Evolutionary conservation across 352 stramenopile species (phyloP).

Genomic region (Globisporangium carolinianum): DNA sequence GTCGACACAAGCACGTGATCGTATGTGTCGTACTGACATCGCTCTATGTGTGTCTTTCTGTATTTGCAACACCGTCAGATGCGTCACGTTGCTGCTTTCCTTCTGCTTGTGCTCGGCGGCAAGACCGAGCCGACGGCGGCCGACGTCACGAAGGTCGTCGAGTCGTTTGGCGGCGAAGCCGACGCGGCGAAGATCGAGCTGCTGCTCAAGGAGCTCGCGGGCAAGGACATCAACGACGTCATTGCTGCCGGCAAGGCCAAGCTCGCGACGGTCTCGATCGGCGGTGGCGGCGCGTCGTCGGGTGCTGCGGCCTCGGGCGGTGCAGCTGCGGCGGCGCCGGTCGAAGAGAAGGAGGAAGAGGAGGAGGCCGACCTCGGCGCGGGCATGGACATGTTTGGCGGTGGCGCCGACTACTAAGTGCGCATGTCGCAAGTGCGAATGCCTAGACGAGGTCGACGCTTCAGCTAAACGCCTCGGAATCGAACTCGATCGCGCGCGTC

Average conservation of each 20-base stretch:
- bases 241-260: constrained; percentile 81
- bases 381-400: constrained; percentile 88
- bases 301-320: constrained; percentile 26
- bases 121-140: constrained; percentile 68
- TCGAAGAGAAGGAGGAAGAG: constrained; percentile 75
- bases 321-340: constrained; percentile 49
- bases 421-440: no score
- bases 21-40: no score
- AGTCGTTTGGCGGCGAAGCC: constrained; percentile 74
- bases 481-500: constrained; percentile 26
- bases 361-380: constrained; percentile 83
- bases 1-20: no score
- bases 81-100: constrained; percentile 90
- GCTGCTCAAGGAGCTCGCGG: constrained; percentile 84
- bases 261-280: constrained; percentile 75
- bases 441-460: no score
- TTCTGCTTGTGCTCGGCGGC: constrained; percentile 82
- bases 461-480: constrained; percentile 66
- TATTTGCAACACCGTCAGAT: no score
- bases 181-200: constrained; percentile 74
- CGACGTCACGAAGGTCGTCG: constrained; percentile 83
- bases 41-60: no score
- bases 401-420: constrained; percentile 86
- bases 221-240: constrained; percentile 86
- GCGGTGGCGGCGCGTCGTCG: constrained; percentile 34